Base-by-base conservation (phyloP, 768 basidiomycete genomes). In the Saitozyma podzolica region DNA sequence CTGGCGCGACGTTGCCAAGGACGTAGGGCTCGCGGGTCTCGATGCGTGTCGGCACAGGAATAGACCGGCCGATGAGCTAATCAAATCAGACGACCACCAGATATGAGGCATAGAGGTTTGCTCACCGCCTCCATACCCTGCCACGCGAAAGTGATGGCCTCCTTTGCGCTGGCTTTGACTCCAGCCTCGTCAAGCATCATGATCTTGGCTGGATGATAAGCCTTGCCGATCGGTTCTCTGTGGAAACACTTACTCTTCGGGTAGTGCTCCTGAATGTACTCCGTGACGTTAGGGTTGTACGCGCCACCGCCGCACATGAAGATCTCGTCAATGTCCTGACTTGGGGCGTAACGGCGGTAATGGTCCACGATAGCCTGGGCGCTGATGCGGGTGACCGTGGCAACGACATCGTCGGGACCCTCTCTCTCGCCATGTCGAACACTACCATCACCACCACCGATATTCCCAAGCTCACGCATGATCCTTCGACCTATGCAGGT, bases 281-380 rank as follows among this genome's bases (percentile, higher is more conserved):
- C 58, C 19, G 54, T 56, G 50, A 68, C 65, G 50, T 72, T 68
- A 6, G 70, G 70, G 56, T 72, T 72, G 29, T 72, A 52, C 11
- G 67, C 70, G 16, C 70, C 70, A 14, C 70, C 70, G n/a, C 70
- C 70, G 58, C 70, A 72, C 65, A 72, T 69, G 65, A 67, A 72
- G 54, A 72, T 66, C 67, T 69, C 70, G 61, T 69, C 67, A 37
- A 72, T 69, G 42, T 69, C 66, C 55, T 70, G 66, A 56, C 61
- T 58, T 0, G 69, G 69, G 8, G 66, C 69, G 50, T 70, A 70
- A n/a, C 69, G 69, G 6, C 49, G 41, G 61, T 70, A 70, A 54
- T 70, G 69, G 51, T 70, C 66, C n/a, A 69, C 67, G 47, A 72
- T 69, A 29, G 70, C 65, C 42, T 69, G 64, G 13, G 67, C 62